Conservation (phyloP, 2,329 filamentous ascomycete species). For the Paradendryphiella salina region DNA sequence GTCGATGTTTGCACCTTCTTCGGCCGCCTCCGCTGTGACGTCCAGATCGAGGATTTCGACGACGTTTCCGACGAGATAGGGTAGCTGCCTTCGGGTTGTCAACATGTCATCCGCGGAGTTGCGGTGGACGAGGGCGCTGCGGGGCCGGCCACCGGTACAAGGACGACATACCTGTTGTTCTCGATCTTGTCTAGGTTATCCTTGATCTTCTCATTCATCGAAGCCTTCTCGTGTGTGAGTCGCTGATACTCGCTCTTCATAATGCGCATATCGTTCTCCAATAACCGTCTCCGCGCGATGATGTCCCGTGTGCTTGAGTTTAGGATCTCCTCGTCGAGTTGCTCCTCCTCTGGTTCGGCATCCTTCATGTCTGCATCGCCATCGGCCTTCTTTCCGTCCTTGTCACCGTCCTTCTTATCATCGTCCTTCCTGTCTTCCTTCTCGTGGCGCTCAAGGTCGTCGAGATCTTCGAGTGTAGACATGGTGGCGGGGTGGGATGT, state of each 20-base stretch:
- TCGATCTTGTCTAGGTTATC: conserved; percentile 99
- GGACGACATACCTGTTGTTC: conserved; percentile 78
- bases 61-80: conserved; percentile 97
- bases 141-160: conserved; percentile 1
- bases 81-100: conserved; percentile 72
- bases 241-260: conserved; percentile 98
- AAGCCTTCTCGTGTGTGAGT: conserved; percentile 89
- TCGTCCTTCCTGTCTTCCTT: conserved; percentile 70
- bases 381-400: conserved; percentile 62
- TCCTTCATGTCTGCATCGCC: conserved; percentile 93
- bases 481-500: conserved; percentile 55
- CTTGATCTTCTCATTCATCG: conserved; percentile 99
- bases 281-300: conserved; percentile 80
- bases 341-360: conserved; percentile 67
- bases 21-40: conserved; percentile 90
- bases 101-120: conserved; percentile 2
- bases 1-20: conserved; percentile 98
- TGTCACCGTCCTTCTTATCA: conserved; percentile 56
- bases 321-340: conserved; percentile 91
- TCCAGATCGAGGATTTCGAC: conserved; percentile 97
- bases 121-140: conserved; percentile 1
- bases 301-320: conserved; percentile 94
- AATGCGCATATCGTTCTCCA: conserved; percentile 97
- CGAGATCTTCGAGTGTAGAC: conserved; percentile 91
- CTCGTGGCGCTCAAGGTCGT: conserved; percentile 80